Conservation (phyloP, 768 basidiomycete genomes). For the Tulasnella sp. region DNA sequence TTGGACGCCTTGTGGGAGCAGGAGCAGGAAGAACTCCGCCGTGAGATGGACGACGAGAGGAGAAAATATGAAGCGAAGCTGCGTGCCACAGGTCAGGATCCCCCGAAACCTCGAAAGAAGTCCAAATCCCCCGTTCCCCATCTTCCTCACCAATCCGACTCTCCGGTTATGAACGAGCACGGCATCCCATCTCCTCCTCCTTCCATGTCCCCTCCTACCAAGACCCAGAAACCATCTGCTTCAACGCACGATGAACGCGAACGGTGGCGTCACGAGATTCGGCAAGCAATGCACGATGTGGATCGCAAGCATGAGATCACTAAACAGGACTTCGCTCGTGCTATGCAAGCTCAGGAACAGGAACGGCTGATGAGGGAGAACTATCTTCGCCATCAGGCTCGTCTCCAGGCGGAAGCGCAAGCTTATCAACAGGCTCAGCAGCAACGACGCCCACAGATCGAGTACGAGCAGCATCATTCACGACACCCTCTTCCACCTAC, state of each 20-base stretch:
- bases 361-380: constrained; percentile 4
- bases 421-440: background rate
- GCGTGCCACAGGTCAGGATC: background rate
- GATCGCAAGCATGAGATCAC: background rate
- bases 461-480: background rate
- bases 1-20: constrained; percentile 4
- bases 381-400: background rate
- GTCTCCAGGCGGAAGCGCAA: background rate
- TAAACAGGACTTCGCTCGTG: background rate
- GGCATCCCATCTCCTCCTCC: constrained; percentile 6
- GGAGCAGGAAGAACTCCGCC: background rate
- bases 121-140: background rate
- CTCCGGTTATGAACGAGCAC: constrained; percentile 7
- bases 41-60: constrained; percentile 1
- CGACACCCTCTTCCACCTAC: background rate
- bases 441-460: background rate
- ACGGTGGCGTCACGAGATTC: constrained; percentile 9
- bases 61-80: constrained; percentile 1
- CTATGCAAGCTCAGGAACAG: background rate
- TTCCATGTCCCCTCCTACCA: background rate
- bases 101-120: background rate
- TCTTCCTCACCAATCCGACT: background rate
- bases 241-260: constrained; percentile 5
- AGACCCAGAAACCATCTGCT: background rate
- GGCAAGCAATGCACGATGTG: constrained; percentile 1